phyloP scores from a whole-genome alignment of 179 eudicot genomes.

The Silene coronaria region DNA sequence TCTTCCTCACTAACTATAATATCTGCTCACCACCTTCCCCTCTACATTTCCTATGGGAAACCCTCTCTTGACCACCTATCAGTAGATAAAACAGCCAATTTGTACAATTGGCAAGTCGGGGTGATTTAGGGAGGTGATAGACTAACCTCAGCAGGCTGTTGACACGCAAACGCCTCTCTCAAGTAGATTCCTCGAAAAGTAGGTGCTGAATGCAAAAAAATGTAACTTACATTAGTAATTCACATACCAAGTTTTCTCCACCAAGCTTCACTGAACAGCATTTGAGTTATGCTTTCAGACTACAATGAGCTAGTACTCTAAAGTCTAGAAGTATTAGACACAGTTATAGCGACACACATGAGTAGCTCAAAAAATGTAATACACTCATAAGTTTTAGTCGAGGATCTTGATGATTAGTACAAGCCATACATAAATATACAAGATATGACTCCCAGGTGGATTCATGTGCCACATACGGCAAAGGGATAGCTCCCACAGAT shows the following conservation, averaged over 20 bases:
- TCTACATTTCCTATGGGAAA: too few relatives aligned
- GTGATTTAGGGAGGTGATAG: neutral
- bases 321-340: neutral
- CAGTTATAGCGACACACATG: neutral
- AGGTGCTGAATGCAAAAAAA: slow-evolving; percentile 25
- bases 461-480: neutral
- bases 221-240: slow-evolving; percentile 8
- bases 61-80: too few relatives aligned
- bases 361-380: neutral
- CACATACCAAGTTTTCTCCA: neutral
- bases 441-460: neutral
- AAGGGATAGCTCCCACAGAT: neutral
- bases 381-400: neutral
- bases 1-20: too few relatives aligned
- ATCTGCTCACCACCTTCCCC: too few relatives aligned
- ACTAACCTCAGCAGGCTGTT: slow-evolving; percentile 29
- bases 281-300: neutral
- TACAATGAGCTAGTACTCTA: neutral
- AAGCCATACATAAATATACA: neutral
- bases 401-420: neutral
- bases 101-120: too few relatives aligned
- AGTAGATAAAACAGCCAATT: too few relatives aligned
- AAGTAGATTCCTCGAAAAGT: slow-evolving; percentile 30
- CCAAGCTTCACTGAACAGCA: neutral
- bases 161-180: slow-evolving; percentile 28